phyloP scores from a whole-genome alignment of 305 asterid genomes.

The Nicotiana rustica region DNA sequence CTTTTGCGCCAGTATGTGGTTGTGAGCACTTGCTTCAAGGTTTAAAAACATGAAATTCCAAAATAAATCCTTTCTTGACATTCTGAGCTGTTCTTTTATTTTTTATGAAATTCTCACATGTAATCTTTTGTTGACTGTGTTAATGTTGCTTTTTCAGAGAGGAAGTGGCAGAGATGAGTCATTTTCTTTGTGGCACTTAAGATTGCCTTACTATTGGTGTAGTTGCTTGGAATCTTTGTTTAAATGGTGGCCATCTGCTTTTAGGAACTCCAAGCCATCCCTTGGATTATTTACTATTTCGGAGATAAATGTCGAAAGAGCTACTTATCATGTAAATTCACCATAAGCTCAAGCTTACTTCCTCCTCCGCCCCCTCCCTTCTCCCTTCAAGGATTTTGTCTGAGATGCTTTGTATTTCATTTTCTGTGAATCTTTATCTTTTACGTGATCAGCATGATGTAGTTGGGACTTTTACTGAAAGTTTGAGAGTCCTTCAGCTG shows the following conservation, averaged over 20 bases:
- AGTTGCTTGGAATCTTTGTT: no score
- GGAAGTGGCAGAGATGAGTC: slow-evolving; percentile 78
- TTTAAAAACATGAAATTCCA: not conserved
- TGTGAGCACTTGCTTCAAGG: not conserved
- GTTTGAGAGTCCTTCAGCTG: slow-evolving; percentile 25
- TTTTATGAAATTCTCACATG: not conserved
- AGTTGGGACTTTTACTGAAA: slow-evolving; percentile 22
- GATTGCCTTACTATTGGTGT: not conserved
- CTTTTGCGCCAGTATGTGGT: not conserved
- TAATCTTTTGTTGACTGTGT: not conserved
- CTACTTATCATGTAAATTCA: slow-evolving; percentile 31
- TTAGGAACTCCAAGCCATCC: slow-evolving; percentile 13
- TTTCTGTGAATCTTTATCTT: slow-evolving; percentile 37
- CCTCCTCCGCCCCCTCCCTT: slow-evolving; percentile 25
- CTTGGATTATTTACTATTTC: slow-evolving; percentile 9
- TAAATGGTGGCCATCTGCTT: not conserved
- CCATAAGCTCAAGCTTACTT: not conserved
- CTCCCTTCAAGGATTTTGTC: slow-evolving; percentile 39
- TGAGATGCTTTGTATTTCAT: slow-evolving; percentile 6
- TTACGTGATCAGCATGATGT: slow-evolving; percentile 37
- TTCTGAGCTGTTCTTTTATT: not conserved
- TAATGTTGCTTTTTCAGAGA: slow-evolving; percentile 56
- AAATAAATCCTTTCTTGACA: not conserved
- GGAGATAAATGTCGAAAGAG: slow-evolving; percentile 29
- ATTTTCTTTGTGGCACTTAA: not conserved